Evolutionary conservation across 2,329 filamentous ascomycete genomes (phyloP).

Genomic region (Fusarium hainanense): DNA sequence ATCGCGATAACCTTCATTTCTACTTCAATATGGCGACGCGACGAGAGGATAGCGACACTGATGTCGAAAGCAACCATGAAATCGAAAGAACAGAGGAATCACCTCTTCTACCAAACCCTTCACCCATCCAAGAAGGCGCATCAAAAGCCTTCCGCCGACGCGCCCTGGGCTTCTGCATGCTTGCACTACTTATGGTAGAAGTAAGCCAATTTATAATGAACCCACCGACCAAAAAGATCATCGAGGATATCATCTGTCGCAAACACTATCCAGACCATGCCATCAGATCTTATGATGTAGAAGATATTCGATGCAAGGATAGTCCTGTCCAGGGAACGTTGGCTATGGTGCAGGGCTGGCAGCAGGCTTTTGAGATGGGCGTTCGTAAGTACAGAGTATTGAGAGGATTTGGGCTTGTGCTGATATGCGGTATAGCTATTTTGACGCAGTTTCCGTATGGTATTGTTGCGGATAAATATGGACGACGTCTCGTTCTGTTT

Average conservation of each 20-base stretch:
- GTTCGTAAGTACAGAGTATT: conserved; percentile 51
- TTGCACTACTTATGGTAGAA: conserved; percentile 58
- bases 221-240: conserved; percentile 60
- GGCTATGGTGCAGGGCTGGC: conserved; percentile 63
- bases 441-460: conserved; percentile 59
- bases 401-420: background rate
- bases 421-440: conserved; percentile 47
- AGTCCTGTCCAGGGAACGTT: conserved; percentile 62
- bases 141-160: conserved; percentile 44
- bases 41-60: background rate
- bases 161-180: conserved; percentile 49
- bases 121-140: conserved; percentile 35
- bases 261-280: conserved; percentile 57
- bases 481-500: conserved; percentile 56
- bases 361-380: conserved; percentile 57
- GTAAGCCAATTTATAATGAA: conserved; percentile 53
- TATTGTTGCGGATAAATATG: conserved; percentile 60
- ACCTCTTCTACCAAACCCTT: conserved; percentile 38
- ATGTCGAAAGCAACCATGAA: conserved; percentile 23
- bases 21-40: conserved; percentile 9
- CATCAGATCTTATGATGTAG: conserved; percentile 42
- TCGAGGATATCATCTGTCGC: conserved; percentile 66
- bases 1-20: background rate
- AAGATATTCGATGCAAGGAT: conserved; percentile 62
- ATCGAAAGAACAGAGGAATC: conserved; percentile 32